Base-by-base conservation (phyloP, 2,329 filamentous ascomycete genomes). In the Diaporthe longicolla region DNA sequence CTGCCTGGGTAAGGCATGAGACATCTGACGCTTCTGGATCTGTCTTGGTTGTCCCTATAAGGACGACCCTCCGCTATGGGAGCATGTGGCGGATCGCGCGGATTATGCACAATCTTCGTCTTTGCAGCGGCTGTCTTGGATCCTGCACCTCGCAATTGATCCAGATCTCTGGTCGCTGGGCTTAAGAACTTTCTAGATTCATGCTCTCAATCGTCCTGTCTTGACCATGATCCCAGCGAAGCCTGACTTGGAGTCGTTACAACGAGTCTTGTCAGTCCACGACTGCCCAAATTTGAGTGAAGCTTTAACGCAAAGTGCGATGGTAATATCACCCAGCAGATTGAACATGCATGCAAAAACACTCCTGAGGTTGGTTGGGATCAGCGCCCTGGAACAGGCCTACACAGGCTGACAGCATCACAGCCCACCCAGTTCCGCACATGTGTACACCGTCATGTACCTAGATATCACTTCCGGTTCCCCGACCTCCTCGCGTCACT, bases 21-120 rank as follows among this genome's bases (percentile, higher is more conserved):
- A 71, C 57, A 71, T 32, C 6, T 40, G 35, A 55, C 54, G 45
- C 32, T 71, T 71, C 70, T 71, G 70, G 70, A 63, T 48, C 58
- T 55, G 57, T 63, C 57, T 71, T 32, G 35, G 26, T 45, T 48
- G 35, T 66, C 58, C 58, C 68, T 71, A 71, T 52, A 48, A 40
- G 68, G 58, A n/a, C 37, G 29, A 21, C 50, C 35, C 50, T 65
- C 50, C 72, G 45, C 57, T 71, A 65, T 58, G 50, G 68, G 71
- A 71, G 50, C 26, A 35, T 32, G 68, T 21, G 57, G 43, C 50
- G 37, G 17, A 29, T 48, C 17, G 32, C 10, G 19, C 11, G 13
- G 32, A 29, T 11, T 17, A 35, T 63, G 26, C 24, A 21, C 26
- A 71, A 63, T n/a, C 32, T 32, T 24, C 57, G 70, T 63, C n/a